Evolutionary conservation across 2,329 filamentous ascomycete species (phyloP).

Genomic region (Clarireedia paspali): DNA sequence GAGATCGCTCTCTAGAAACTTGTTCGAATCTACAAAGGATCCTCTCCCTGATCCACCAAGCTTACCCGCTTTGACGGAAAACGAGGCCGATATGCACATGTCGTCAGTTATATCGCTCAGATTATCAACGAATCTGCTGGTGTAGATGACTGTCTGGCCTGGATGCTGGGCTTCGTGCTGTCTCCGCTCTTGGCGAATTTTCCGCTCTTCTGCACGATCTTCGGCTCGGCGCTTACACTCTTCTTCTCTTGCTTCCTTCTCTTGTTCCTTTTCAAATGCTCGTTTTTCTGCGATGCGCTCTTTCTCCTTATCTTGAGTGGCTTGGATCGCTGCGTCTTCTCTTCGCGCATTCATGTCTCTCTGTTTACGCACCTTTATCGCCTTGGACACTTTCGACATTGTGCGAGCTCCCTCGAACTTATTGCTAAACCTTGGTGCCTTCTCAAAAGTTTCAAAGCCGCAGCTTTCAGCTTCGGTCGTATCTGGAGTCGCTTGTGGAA

Average conservation of each 20-base stretch:
- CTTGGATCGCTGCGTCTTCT: background rate
- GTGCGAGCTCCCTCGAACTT: background rate
- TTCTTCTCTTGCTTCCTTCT: background rate
- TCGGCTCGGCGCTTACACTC: background rate
- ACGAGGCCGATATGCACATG: background rate
- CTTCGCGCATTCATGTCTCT: background rate
- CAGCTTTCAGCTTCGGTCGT: background rate
- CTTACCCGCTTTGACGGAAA: background rate
- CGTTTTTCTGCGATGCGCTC: background rate
- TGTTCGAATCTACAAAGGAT: conserved; percentile 6
- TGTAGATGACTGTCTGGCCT: background rate
- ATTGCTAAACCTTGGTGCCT: background rate
- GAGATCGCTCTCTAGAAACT: conserved; percentile 25
- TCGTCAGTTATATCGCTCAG: background rate
- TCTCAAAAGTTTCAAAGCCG: background rate
- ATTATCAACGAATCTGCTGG: background rate
- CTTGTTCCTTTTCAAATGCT: background rate
- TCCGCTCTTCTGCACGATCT: background rate
- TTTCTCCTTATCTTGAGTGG: background rate
- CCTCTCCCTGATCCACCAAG: conserved; percentile 4
- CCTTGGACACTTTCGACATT: background rate
- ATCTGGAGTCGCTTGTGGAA: background rate
- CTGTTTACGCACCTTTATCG: background rate
- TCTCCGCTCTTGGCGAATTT: background rate
- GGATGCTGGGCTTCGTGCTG: background rate